Base-by-base conservation (phyloP, 1,139 yeast genomes). In the Zygosaccharomyces sapae region DNA sequence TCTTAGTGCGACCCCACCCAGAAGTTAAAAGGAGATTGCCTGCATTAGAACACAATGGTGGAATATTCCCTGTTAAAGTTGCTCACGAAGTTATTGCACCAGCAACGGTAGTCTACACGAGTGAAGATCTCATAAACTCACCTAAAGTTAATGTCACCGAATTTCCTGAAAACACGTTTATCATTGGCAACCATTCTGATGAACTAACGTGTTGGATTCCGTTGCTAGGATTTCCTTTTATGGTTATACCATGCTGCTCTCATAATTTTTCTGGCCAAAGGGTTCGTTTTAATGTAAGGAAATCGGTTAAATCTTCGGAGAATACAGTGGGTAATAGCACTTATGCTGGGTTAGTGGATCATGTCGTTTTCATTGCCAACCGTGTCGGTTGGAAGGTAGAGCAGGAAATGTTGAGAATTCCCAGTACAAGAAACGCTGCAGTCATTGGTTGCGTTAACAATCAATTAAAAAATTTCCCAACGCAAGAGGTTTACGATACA, bases 171-270 rank as follows among this genome's bases (percentile, higher is more conserved):
- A 77, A 83, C 56, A 83, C 95, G 0, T 92, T 92, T 59, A 69
- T 90, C 35, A 89, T 92, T 44, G 98, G 97, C 1, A 92, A 92
- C 62, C 98, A 92, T 61, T 86, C 96, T 0, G 98, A 92, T 64
- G 97, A 92, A 63, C 73, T 92, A 49, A 89, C 97, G 0, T 86
- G 96, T 55, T 92, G 97, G 97, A 81, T 90, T 27, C 98, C 98
- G 1, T 69, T 92, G 9, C 70, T 92, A 12, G 94, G 89, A 0
- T 79, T 75, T 55, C 96, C 97, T 2, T 92, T 88, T 62, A 73
- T 90, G 70, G 96, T 89, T 5, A 86, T 92, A 36, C 97, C 98
- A 3, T 92, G 98, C 64, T 92, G 98, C 65, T 88, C 97, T 0
- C 96, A 92, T 65, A 79, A 86, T 1, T 73, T 90, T 35, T 77